A percentile compares a stretch with the other conserved stretches of the same genome.
phyloP scores from a whole-genome alignment of 140 eudicot genomes.

The Anethum foeniculum region DNA sequence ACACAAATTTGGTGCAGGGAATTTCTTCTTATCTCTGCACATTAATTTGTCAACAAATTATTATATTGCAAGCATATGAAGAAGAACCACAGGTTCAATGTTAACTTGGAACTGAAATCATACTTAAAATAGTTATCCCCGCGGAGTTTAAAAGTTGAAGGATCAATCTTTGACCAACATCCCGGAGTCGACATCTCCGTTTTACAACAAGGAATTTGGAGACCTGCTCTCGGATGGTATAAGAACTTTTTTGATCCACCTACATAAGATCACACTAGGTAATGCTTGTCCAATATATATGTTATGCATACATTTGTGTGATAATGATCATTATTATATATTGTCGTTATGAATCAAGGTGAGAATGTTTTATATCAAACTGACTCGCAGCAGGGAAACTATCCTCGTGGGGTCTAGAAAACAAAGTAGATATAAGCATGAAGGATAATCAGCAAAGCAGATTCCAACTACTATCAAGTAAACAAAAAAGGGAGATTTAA shows the following conservation, averaged over 20 bases:
- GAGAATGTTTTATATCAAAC: not conserved
- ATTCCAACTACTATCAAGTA: not conserved
- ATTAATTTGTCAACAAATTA: not conserved
- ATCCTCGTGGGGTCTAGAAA: not conserved
- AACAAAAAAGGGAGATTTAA: not conserved
- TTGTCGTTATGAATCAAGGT: not conserved
- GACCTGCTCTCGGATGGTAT: constrained; percentile 81
- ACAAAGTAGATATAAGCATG: not conserved
- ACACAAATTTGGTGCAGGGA: constrained; percentile 48
- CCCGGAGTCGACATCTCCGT: constrained; percentile 57
- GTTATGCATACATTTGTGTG: not conserved
- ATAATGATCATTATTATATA: not conserved
- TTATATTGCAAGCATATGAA: not conserved
- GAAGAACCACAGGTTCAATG: not conserved
- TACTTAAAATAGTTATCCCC: constrained; percentile 69
- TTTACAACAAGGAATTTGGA: constrained; percentile 47
- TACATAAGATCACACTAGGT: constrained; percentile 11
- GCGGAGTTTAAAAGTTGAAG: constrained; percentile 72
- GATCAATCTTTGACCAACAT: constrained; percentile 73
- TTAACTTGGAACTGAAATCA: not conserved
- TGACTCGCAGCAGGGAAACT: not conserved
- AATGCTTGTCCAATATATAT: not conserved
- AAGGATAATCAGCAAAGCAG: not conserved
- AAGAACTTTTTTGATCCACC: constrained; percentile 53
- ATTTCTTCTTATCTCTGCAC: constrained; percentile 84